Evolutionary conservation across 345 rosid species (phyloP), one percentile per base, ranked within the genome.

Genomic region (Alliaria petiolata): DNA sequence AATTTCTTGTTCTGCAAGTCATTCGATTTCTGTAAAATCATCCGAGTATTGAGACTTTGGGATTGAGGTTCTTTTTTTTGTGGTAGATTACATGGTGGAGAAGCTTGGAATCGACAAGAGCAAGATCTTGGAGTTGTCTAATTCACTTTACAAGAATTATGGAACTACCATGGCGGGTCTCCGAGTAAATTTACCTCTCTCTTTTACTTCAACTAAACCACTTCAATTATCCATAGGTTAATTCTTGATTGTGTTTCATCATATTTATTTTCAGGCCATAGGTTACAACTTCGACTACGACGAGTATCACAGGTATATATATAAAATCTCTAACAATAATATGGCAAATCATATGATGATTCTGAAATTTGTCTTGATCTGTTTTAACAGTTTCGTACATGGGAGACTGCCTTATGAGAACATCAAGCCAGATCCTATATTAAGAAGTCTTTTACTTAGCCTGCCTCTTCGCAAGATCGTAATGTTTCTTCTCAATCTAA

Each of bases 151-250:
- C 85, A 88, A 83, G 78, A 84, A 91, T 56, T 91, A 88, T 35
- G 97, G 97, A 58, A 91, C 97, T 47, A 91, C 95, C 57, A 87
- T 88, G 97, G 95, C 95, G 74, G 97, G 97, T 51, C 92, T 91
- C 39, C 83, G 89, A 86, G 97, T 93, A 71, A 79, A 19, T 19
- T 36, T 26, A 17, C 51, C 56, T 73, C 1, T 34, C 54, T 12
- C 7, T 52, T 43, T 42, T 7, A 42, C 19, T 62, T 62, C 7
- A 52, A 7, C 11, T 6, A 17, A 60, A 39, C 53, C n/a, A 39
- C 26, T 51, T 17, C 0, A 63, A 44, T 19, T 31, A 33, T 42
- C 7, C 17, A 55, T 38, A 56, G 14, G 19, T 15, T 53, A 26
- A 65, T 3, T 17, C 49, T 57, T 36, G 17, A 56, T n/a, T 19